These are phyloP conservation scores for Chrysanthemum lavandulifolium DNA, from an alignment of 129 eudicot genomes.

Conservation along the genomic window DNA sequence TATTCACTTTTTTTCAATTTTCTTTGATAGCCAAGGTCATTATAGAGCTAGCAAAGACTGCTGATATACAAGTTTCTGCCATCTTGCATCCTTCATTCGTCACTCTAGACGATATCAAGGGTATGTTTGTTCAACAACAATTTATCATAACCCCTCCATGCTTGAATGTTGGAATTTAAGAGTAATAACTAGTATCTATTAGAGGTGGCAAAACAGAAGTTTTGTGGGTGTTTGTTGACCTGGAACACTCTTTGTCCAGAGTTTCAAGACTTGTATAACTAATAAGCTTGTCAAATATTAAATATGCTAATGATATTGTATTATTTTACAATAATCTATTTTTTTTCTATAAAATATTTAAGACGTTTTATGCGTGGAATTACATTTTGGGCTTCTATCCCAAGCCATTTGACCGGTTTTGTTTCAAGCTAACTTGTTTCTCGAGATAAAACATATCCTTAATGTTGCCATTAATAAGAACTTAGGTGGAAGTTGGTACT, in stretches of 20 bases:
- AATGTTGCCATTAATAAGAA: no score
- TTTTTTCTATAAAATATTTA: no score
- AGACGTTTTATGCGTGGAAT: no score
- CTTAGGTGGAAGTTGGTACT: not conserved
- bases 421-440: no score
- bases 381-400: no score
- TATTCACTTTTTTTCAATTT: not conserved
- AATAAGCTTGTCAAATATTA: no score
- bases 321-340: no score
- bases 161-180: conserved; percentile 5
- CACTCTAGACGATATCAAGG: conserved; percentile 56
- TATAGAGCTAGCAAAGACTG: conserved; percentile 36
- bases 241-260: no score
- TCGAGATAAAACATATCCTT: no score
- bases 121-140: conserved; percentile 32
- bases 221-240: not conserved
- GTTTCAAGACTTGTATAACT: no score
- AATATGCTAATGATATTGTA: no score
- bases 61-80: conserved; percentile 48
- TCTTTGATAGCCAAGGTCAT: conserved; percentile 37
- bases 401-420: no score
- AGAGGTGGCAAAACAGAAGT: not conserved
- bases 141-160: conserved; percentile 17
- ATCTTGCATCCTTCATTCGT: conserved; percentile 70
- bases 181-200: not conserved